Conservation (phyloP, 495 filamentous ascomycete species). For the Podospora sp. region DNA sequence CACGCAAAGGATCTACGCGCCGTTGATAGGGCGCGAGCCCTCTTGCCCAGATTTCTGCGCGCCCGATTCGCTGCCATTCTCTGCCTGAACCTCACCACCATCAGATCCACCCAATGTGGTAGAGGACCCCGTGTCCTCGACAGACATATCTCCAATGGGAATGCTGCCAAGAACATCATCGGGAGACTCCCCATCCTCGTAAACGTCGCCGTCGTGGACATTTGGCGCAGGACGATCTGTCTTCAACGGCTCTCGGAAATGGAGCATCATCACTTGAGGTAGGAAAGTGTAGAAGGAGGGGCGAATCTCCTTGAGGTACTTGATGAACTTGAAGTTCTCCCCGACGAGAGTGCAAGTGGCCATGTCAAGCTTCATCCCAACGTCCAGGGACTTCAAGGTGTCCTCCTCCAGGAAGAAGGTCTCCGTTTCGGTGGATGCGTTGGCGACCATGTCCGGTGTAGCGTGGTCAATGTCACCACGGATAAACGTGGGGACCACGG, state of each 20-base stretch:
- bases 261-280: slow-evolving; percentile 70
- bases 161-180: not conserved
- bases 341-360: slow-evolving; percentile 61
- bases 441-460: slow-evolving; percentile 13
- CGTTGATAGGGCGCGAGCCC: too few relatives aligned
- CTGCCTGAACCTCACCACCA: not conserved
- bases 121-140: not conserved
- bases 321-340: slow-evolving; percentile 59
- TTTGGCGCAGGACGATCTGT: slow-evolving; percentile 42
- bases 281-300: slow-evolving; percentile 64
- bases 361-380: slow-evolving; percentile 76
- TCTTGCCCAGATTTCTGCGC: too few relatives aligned
- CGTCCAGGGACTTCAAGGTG: slow-evolving; percentile 61
- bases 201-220: slow-evolving; percentile 33
- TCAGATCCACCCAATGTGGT: not conserved
- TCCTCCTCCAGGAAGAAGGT: slow-evolving; percentile 41
- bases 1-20: too few relatives aligned
- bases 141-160: not conserved
- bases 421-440: slow-evolving; percentile 2
- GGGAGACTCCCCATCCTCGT: slow-evolving; percentile 27
- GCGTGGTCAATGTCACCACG: slow-evolving; percentile 42
- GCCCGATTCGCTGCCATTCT: too few relatives aligned
- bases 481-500: slow-evolving; percentile 39
- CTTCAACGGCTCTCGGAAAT: slow-evolving; percentile 60
- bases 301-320: slow-evolving; percentile 60